Evolutionary conservation across 192 early-diverging fungal species (phyloP), one percentile per base, ranked within the genome.

Genomic region (Linnemannia zychae): DNA sequence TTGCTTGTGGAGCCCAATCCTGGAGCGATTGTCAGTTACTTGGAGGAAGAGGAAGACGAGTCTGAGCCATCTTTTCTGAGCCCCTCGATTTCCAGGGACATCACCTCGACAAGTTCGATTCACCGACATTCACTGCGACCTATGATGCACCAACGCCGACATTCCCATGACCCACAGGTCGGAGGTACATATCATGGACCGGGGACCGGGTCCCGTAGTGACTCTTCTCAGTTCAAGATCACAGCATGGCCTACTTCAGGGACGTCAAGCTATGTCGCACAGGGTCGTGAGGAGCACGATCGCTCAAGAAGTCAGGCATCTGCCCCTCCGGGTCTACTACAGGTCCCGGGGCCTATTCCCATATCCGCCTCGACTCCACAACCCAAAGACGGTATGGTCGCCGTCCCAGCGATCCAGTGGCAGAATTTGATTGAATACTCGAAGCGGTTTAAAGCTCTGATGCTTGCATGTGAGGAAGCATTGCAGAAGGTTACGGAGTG

Each of bases 1-100:
- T 46, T 37, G 24, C 44, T 13, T 63, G 57, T 15, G 33, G 22
- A 60, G 18, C 28, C 72, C 5, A 49, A 31, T 6, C 69, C 77
- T 4, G 38, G n/a, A 17, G 50, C 74, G 11, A 76, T 82, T 46
- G 52, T 75, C 3, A 44, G 60, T 9, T 81, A 75, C 33, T 33
- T 81, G 20, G 79, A 81, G 49, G n/a, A 69, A 46, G 38, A 44
- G 31, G 79, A 81, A 7, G 47, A 81, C 12, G 79, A 75, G 7
- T 52, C 46, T 34, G 34, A 20, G 44, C 22, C 73, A 11, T 75
- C 67, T 0, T 75, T 63, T n/a, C 47, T 75, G 52, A 71, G 74
- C 33, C 72, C 79, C 52, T 75, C 74, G 22, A 44, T 81, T 24
- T 70, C 73, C 4, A 67, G 34, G 20, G 79, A 81, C 31, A 71